Conservation (phyloP, 2,329 filamentous ascomycete species). For the Diplodia corticola region DNA sequence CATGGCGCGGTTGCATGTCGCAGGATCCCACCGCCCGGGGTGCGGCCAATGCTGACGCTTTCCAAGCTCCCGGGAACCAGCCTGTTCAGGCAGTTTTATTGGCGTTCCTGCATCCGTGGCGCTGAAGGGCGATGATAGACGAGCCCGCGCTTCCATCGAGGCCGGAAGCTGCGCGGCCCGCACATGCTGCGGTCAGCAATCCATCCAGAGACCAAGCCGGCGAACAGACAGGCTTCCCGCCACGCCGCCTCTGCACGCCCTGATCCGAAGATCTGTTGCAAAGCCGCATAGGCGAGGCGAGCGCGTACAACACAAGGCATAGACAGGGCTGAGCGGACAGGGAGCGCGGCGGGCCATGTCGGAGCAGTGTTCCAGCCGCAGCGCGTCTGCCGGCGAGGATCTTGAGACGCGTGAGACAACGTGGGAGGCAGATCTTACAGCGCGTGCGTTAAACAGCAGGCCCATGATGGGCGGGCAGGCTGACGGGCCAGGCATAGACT, state of each 20-base stretch:
- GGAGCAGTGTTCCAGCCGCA: conserved; percentile 9
- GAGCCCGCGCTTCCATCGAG: background rate
- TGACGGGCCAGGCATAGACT: conserved; percentile 4
- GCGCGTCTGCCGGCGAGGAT: conserved; percentile 5
- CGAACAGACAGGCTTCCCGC: background rate
- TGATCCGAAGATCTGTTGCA: background rate
- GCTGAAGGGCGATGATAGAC: conserved; percentile 20
- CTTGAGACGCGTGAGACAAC: conserved; percentile 22
- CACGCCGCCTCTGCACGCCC: background rate
- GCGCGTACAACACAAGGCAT: background rate
- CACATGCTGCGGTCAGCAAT: background rate
- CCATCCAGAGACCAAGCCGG: background rate
- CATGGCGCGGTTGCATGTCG: conserved; percentile 5
- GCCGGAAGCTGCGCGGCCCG: background rate
- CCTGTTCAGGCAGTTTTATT: conserved; percentile 23
- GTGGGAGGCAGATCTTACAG: conserved; percentile 21
- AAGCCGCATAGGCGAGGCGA: background rate
- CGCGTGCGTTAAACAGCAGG: conserved; percentile 8
- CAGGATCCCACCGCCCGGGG: conserved; percentile 20
- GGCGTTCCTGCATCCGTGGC: conserved; percentile 23
- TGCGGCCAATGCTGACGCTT: conserved; percentile 19
- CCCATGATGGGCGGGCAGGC: background rate
- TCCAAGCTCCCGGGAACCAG: conserved; percentile 16
- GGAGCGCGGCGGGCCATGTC: conserved; percentile 12
- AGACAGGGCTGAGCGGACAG: conserved; percentile 11